Evolutionary conservation across 2,329 filamentous ascomycete species (phyloP).

Genomic region (Fusarium succisae): DNA sequence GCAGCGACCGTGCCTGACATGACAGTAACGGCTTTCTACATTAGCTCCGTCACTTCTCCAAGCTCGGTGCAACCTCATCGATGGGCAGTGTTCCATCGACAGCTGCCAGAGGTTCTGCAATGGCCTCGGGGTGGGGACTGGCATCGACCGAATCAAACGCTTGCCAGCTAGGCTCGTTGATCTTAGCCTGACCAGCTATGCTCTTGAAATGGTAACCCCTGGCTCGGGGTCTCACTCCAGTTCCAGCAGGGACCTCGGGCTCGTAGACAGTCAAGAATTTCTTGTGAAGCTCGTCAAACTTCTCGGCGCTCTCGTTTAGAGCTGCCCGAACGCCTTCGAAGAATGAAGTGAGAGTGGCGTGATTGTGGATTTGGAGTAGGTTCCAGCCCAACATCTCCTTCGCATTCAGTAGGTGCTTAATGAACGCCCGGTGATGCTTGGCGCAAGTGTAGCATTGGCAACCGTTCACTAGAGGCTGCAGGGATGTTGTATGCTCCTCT

Average conservation of each 20-base stretch:
- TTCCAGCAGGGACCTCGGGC: constrained; percentile 74
- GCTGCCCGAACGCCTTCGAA: constrained; percentile 75
- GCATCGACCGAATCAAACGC: constrained; percentile 53
- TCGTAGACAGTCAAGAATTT: constrained; percentile 69
- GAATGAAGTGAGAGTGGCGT: constrained; percentile 76
- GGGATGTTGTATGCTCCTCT: constrained; percentile 65
- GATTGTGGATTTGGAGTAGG: constrained; percentile 91
- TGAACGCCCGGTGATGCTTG: constrained; percentile 84
- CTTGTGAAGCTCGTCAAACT: constrained; percentile 65
- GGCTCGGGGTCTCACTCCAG: constrained; percentile 79
- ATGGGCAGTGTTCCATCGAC: constrained; percentile 59
- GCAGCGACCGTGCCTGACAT: constrained; percentile 25
- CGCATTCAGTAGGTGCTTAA: constrained; percentile 86
- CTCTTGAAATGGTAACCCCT: constrained; percentile 86
- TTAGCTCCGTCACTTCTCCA: constrained; percentile 57
- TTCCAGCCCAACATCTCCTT: constrained; percentile 98
- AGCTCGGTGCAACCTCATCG: constrained; percentile 57
- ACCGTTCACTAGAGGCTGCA: constrained; percentile 67
- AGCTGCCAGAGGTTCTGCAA: constrained; percentile 32
- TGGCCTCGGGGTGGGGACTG: constrained; percentile 21
- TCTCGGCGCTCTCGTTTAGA: constrained; percentile 63
- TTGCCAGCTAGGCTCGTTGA: constrained; percentile 74
- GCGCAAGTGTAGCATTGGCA: constrained; percentile 88
- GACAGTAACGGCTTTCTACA: constrained; percentile 19
- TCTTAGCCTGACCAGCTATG: constrained; percentile 70